Evolutionary conservation across 1,139 yeast genomes (phyloP).

Genomic region (Suhomyces anneliseae): DNA sequence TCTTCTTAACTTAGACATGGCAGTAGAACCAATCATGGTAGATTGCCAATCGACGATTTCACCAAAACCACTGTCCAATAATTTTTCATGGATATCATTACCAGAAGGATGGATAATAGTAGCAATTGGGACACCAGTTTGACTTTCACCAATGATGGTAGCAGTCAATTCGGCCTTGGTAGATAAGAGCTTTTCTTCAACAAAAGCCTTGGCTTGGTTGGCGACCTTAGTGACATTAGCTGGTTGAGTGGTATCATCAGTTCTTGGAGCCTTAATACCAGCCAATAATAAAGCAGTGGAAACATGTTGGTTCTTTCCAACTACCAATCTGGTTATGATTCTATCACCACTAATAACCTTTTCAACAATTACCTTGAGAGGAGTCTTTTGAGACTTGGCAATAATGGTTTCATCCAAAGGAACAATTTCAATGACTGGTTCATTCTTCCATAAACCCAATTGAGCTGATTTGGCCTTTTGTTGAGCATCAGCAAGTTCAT

Average conservation of each 20-base stretch:
- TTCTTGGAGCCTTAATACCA: conserved; percentile 72
- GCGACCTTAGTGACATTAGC: conserved; percentile 48
- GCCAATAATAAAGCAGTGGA: conserved; percentile 66
- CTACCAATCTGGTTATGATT: conserved; percentile 56
- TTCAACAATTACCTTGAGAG: conserved; percentile 65
- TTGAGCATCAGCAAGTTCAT: conserved; percentile 39
- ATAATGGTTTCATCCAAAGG: conserved; percentile 40
- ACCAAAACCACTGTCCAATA: conserved; percentile 70
- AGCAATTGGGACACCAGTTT: conserved; percentile 63
- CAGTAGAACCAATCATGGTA: conserved; percentile 61
- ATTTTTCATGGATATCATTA: conserved; percentile 63
- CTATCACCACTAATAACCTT: conserved; percentile 80
- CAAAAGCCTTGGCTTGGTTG: conserved; percentile 64
- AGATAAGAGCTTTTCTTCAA: conserved; percentile 66
- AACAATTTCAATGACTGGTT: conserved; percentile 22
- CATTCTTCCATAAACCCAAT: conserved; percentile 56
- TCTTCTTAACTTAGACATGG: conserved; percentile 61
- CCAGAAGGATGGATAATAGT: conserved; percentile 69
- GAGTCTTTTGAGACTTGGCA: conserved; percentile 37
- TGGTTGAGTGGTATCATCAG: conserved; percentile 46
- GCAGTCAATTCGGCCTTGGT: conserved; percentile 55
- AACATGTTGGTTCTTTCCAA: conserved; percentile 42
- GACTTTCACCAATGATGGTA: conserved; percentile 58
- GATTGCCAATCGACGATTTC: conserved; percentile 85
- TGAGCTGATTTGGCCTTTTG: conserved; percentile 48